Evolutionary conservation across 495 filamentous ascomycete species (phyloP), one percentile per base, ranked within the genome.

Genomic region (Talaromyces nanjingensis): DNA sequence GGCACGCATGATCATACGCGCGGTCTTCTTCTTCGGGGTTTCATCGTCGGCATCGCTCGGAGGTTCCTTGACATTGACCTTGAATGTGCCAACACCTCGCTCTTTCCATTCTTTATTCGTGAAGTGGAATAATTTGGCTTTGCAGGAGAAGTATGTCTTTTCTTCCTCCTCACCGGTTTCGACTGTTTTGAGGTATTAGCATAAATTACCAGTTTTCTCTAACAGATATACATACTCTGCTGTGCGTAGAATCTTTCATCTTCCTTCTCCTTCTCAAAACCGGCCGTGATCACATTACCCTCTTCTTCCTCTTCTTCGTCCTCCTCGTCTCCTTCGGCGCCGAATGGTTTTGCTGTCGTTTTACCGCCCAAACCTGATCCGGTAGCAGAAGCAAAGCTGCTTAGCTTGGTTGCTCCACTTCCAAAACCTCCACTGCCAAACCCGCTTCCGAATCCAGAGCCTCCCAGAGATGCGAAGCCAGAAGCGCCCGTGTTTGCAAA

Each of bases 1-100:
- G 52, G 93, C 91, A 5, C 92, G 86, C 87, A 97, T 91, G 64
- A 97, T 84, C 68, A 97, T 83, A 25, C 92, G 87, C 11, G 85
- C 85, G 25, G 77, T 72, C 64, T 77, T 81, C 14, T 69, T 72
- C n/a, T 81, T 76, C 60, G 86, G 45, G 1, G 37, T 81, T 20
- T 72, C 67, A 9, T 71, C 70, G 12, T 84, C 81, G 57, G 86
- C 81, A 4, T 70, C 69, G 56, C 31, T 37, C 1, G 56, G 31
- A 6, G 62, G 24, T 59, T 77, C 72, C n/a, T 84, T 80, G 9
- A 88, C 85, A 68, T 97, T 96, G 70, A 97, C 80, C 75, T 93
- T 93, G 68, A 97, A 83, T 59, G 84, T 87, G 37, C 92, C 92
- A 8, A 86, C 81, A 20, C 92, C 92, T 25, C 92, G 85, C 74